Conservation (phyloP, 75 land plant genomes). For the Picea glauca region DNA sequence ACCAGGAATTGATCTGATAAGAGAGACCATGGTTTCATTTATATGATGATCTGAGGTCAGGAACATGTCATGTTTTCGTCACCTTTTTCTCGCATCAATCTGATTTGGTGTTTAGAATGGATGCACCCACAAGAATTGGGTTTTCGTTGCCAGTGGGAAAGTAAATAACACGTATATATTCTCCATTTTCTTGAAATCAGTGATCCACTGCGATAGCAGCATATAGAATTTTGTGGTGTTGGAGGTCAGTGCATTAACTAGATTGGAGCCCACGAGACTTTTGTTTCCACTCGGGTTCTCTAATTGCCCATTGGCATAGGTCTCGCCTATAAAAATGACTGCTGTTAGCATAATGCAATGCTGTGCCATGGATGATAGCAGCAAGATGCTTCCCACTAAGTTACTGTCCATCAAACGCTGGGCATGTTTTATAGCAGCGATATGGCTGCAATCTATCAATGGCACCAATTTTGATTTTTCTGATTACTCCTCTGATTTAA, state of each 20-base stretch:
- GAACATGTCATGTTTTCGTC: no score
- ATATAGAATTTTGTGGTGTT: no score
- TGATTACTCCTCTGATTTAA: constrained; percentile 76
- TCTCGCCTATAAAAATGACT: not conserved
- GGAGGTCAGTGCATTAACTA: not conserved
- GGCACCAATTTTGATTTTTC: constrained; percentile 78
- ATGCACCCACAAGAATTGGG: no score
- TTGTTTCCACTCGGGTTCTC: not conserved
- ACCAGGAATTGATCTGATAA: no score
- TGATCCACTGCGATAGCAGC: no score
- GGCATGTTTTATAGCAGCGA: constrained; percentile 65
- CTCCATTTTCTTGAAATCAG: no score
- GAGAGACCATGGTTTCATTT: no score
- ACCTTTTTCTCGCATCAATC: no score
- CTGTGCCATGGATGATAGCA: not conserved
- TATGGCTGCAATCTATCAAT: constrained; percentile 78
- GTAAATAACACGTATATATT: no score
- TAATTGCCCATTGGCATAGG: not conserved
- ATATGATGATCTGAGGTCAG: no score
- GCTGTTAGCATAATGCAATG: not conserved
- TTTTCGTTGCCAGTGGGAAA: no score
- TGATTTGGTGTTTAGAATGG: no score
- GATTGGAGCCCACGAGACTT: not conserved
- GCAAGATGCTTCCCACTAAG: not conserved
- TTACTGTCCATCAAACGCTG: constrained; percentile 19